A percentile compares a stretch with the other conserved stretches of the same genome.
Evolutionary conservation across 2,329 filamentous ascomycete genomes (phyloP).

Genomic region (Xylariaceae sp.): DNA sequence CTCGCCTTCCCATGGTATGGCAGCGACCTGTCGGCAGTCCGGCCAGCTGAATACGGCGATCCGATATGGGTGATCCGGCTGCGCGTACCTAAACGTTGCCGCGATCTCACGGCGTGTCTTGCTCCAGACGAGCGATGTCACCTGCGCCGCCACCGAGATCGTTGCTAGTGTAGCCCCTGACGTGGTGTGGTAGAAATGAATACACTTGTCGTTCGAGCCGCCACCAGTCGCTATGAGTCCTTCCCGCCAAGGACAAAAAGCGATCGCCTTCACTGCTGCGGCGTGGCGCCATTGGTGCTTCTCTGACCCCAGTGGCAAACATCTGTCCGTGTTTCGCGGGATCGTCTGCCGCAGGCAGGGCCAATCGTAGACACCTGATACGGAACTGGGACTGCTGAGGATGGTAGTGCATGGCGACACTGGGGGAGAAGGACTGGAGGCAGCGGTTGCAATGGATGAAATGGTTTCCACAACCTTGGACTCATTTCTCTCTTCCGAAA

Average conservation of each 20-base stretch:
- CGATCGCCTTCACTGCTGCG: constrained; percentile 93
- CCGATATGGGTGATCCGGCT: constrained; percentile 83
- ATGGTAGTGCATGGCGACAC: background rate
- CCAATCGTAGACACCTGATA: background rate
- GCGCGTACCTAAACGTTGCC: constrained; percentile 89
- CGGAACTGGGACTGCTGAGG: background rate
- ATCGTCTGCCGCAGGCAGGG: background rate
- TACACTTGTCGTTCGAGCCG: constrained; percentile 90
- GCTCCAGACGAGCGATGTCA: constrained; percentile 91
- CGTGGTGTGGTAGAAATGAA: constrained; percentile 89
- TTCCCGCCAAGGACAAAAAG: constrained; percentile 92
- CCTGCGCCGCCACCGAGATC: constrained; percentile 89
- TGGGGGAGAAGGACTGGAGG: background rate
- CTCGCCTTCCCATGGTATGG: constrained; percentile 79
- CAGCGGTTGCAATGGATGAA: background rate
- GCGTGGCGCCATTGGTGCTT: constrained; percentile 74
- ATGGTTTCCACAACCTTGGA: background rate
- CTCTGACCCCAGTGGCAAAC: constrained; percentile 55
- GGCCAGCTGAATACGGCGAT: constrained; percentile 96
- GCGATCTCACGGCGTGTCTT: constrained; percentile 81
- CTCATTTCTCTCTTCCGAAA: constrained; percentile 26
- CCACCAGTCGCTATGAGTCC: constrained; percentile 87
- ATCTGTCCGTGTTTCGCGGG: constrained; percentile 34
- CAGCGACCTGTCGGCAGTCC: constrained; percentile 78
- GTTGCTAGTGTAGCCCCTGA: constrained; percentile 83